A percentile compares a stretch with the other conserved stretches of the same genome.
Conservation (phyloP, 2,329 filamentous ascomycete genomes). For the Aspergillus ruber region DNA sequence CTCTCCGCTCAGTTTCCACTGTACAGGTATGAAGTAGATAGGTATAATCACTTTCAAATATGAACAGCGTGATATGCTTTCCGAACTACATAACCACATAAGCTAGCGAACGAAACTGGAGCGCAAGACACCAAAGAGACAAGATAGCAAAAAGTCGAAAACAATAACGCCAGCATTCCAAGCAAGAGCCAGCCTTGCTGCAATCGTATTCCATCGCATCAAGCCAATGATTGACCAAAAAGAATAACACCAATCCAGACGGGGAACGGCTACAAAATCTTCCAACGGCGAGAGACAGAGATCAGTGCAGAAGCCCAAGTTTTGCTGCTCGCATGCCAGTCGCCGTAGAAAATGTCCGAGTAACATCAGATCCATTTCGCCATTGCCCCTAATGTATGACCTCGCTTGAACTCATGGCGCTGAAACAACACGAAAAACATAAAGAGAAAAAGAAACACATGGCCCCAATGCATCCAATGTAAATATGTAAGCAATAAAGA, state of each 20-base stretch:
- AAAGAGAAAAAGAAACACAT: background rate
- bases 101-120: background rate
- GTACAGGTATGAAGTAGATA: no score
- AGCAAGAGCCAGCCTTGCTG: background rate
- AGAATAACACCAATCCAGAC: background rate
- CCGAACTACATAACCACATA: background rate
- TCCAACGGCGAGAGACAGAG: background rate
- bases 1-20: background rate
- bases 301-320: background rate
- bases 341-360: background rate
- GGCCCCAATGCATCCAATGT: background rate
- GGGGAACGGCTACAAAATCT: background rate
- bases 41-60: background rate
- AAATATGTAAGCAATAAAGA: background rate
- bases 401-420: background rate
- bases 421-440: background rate
- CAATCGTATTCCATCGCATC: background rate
- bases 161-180: background rate
- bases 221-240: background rate
- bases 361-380: background rate
- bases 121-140: background rate
- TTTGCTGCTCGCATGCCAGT: background rate
- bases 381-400: background rate
- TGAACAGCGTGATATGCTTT: background rate
- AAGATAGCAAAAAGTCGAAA: background rate